Evolutionary conservation across 2,329 filamentous ascomycete species (phyloP), one percentile per base, ranked within the genome.

Genomic region (Hymenoscyphus albidus): DNA sequence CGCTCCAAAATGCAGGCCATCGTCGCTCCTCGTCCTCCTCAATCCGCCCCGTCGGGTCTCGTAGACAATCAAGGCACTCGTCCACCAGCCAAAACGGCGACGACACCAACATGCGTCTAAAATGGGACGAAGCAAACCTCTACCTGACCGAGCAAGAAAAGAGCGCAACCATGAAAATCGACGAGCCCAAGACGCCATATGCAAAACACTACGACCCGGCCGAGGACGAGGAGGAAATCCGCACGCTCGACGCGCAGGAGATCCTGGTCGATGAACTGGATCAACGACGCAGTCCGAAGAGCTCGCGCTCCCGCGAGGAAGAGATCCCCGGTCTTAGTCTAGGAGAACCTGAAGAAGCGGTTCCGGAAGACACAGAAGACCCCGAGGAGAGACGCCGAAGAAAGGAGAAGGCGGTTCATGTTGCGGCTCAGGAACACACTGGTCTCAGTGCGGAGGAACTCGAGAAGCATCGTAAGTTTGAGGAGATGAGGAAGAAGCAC

Each of bases 61-160:
- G 65, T 76, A 79, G 59, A 80, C 80, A 63, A 78, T 81, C 67
- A 76, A 79, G 67, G 12, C 67, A 71, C 4, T 68, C 68, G 2
- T 55, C 67, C 0, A 22, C 7, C 18, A 57, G 57, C 35, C 27
- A 62, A n/a, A 63, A 60, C 44, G 67, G 59, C 66, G 79, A 81
- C 40, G 84, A 86, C 60, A 83, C 87, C 59, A 83, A 82, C 64
- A 88, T 85, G 65, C 89, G 91, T 68, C 88, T 99, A 71, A 97
- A 97, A 80, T 99, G 95, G 95, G 95, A 99, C 77, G 95, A 99
- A 81, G 95, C 92, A 57, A 99, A 99, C 76, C 85, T 99, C 39
- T 99, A 97, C 79, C 85, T 99, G 62, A 95, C 95, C 7, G 95
- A 99, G 80, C 94, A 98, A 78, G 92, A 98, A 78, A 93, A 91